These are phyloP conservation scores for Amaranthus palmeri DNA, from an alignment of 148 eudicot species.

Conservation along the genomic window DNA sequence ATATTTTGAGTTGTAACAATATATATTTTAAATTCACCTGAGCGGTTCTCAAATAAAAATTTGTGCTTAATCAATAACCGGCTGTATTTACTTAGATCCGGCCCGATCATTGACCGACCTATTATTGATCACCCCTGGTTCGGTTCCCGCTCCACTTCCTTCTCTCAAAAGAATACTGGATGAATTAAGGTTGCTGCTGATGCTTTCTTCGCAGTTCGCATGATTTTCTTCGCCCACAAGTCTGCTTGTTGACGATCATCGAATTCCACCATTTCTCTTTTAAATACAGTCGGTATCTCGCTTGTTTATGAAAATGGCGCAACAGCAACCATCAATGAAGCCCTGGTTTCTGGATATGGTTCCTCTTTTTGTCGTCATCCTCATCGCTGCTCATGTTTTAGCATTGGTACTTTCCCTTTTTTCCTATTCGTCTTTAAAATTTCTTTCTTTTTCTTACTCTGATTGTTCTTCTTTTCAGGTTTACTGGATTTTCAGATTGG, in stretches of 20 bases:
- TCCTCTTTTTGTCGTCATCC: constrained; percentile 34
- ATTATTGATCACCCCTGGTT: no score
- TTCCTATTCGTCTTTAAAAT: neutral
- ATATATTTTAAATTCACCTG: no score
- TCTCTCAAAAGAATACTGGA: no score
- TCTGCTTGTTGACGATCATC: no score
- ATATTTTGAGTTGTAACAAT: no score
- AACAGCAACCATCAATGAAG: constrained; percentile 11
- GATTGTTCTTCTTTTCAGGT: constrained; percentile 22
- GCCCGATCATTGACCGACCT: no score
- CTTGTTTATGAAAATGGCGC: constrained; percentile 24
- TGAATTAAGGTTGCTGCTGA: no score
- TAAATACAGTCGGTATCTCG: neutral
- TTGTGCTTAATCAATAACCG: no score
- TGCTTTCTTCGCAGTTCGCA: neutral
- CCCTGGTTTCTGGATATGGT: constrained; percentile 30
- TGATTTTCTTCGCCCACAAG: neutral
- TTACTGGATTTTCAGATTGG: constrained; percentile 69
- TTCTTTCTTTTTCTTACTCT: neutral
- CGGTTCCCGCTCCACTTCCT: no score
- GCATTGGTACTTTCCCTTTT: constrained; percentile 31
- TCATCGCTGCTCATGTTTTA: constrained; percentile 39
- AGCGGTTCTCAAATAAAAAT: no score
- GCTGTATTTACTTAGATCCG: no score
- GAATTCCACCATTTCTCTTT: no score